phyloP scores from a whole-genome alignment of 176 grass and related monocot species.

The Melocanna baccifera region DNA sequence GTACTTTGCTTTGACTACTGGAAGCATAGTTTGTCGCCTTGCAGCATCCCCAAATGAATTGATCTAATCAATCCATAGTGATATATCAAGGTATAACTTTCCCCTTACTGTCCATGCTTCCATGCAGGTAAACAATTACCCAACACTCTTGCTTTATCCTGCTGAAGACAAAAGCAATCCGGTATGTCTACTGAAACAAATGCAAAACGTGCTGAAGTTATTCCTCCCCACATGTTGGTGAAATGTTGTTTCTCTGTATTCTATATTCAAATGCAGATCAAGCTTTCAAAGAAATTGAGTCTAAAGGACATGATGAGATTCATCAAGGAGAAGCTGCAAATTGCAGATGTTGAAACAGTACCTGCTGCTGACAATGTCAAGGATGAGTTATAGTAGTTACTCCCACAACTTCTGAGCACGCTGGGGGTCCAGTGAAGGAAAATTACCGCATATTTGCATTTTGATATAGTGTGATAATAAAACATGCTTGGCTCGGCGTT shows the following conservation, averaged over 20 bases:
- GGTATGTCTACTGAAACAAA: constrained; percentile 34
- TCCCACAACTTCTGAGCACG: neutral
- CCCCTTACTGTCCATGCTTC: neutral
- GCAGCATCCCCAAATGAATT: neutral
- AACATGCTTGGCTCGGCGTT: neutral
- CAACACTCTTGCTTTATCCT: constrained; percentile 51
- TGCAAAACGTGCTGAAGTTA: neutral
- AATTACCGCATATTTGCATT: neutral
- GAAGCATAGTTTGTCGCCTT: neutral
- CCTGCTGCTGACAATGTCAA: constrained; percentile 18
- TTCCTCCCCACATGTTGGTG: neutral
- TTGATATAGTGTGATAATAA: neutral
- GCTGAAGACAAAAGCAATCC: constrained; percentile 62
- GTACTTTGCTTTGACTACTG: neutral
- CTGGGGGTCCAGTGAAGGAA: neutral
- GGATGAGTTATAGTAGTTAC: constrained; percentile 48
- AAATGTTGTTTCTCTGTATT: neutral
- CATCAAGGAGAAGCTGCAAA: constrained; percentile 47
- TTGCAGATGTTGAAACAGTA: constrained; percentile 14
- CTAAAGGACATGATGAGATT: constrained; percentile 47
- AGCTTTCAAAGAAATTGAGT: constrained; percentile 61
- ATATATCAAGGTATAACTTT: neutral
- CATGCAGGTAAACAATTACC: constrained; percentile 66
- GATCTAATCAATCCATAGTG: neutral
- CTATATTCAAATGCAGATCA: constrained; percentile 43